These are phyloP conservation scores for Aspergillus fischeri DNA, from an alignment of 2,329 filamentous ascomycete species.

Conservation along the genomic window DNA sequence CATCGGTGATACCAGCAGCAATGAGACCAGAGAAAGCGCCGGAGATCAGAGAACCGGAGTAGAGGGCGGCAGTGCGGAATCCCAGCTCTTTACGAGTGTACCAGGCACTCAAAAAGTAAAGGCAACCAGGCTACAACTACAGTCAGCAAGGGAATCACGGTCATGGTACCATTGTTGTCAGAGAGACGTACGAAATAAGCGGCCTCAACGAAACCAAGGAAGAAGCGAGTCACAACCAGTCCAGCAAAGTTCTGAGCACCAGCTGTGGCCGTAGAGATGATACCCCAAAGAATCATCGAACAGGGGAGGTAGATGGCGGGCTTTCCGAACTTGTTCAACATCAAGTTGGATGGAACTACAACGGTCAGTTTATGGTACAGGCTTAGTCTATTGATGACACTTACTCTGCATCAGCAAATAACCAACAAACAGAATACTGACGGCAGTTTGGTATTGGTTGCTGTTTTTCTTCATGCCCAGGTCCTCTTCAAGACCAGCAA, in stretches of 20 bases:
- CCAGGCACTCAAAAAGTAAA: constrained; percentile 52
- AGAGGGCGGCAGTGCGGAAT: constrained; percentile 45
- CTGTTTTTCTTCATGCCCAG: constrained; percentile 34
- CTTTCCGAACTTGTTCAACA: constrained; percentile 49
- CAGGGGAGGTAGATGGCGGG: constrained; percentile 50
- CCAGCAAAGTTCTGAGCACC: constrained; percentile 47
- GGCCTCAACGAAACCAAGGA: constrained; percentile 40
- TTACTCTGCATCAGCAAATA: constrained; percentile 60
- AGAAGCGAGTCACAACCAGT: constrained; percentile 44
- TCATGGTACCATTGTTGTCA: background rate
- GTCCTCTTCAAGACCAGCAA: constrained; percentile 50
- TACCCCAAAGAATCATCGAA: constrained; percentile 58
- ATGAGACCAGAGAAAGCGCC: constrained; percentile 68
- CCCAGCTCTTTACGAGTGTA: constrained; percentile 63
- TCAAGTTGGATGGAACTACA: constrained; percentile 45
- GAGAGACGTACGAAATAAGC: constrained; percentile 41
- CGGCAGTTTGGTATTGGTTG: constrained; percentile 42
- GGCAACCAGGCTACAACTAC: constrained; percentile 47
- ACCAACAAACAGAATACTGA: constrained; percentile 51
- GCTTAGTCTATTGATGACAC: background rate
- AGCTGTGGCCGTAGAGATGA: constrained; percentile 49
- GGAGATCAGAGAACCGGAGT: constrained; percentile 63
- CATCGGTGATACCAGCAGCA: constrained; percentile 61
- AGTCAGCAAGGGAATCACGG: constrained; percentile 39
- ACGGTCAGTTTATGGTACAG: background rate